These are phyloP conservation scores for Oryza officinalis DNA, from an alignment of 176 grass and related monocot species.

Conservation along the genomic window DNA sequence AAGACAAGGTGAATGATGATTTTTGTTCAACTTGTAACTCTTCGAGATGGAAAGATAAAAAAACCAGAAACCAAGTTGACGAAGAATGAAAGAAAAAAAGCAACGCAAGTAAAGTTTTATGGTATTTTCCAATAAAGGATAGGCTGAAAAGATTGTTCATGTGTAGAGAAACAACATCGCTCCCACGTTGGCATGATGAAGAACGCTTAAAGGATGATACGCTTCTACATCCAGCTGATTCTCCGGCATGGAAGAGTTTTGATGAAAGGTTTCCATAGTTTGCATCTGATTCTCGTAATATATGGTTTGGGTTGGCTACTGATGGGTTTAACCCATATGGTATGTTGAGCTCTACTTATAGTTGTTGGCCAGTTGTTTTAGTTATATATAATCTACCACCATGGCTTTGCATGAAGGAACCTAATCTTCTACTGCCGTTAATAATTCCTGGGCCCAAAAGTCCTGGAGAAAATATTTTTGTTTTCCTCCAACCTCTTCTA, in stretches of 20 bases:
- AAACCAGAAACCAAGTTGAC: background rate
- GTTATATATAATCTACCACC: conserved; percentile 21
- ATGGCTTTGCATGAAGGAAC: conserved; percentile 27
- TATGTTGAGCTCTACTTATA: background rate
- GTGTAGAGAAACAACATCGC: conserved; percentile 10
- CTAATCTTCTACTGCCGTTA: background rate
- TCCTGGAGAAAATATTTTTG: conserved; percentile 2
- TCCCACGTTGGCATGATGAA: conserved; percentile 9
- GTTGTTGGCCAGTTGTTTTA: conserved; percentile 15
- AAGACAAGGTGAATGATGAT: conserved; percentile 9
- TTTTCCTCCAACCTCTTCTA: background rate
- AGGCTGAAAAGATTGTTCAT: conserved; percentile 13
- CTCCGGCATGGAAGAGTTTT: background rate
- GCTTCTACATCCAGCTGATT: conserved; percentile 6
- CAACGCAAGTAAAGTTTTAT: conserved; percentile 2
- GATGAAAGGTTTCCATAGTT: background rate
- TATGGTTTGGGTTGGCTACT: background rate
- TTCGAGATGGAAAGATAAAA: conserved; percentile 11
- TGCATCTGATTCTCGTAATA: background rate
- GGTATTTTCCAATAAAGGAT: conserved; percentile 18
- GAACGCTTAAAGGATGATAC: background rate
- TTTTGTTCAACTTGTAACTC: conserved; percentile 13
- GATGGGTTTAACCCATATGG: conserved; percentile 27
- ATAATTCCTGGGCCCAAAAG: conserved; percentile 19
- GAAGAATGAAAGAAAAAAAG: background rate